Percentiles rank a stretch among this genome's conserved stretches.
phyloP scores from a whole-genome alignment of 208 protist species.

The Leishmania lainsoni region DNA sequence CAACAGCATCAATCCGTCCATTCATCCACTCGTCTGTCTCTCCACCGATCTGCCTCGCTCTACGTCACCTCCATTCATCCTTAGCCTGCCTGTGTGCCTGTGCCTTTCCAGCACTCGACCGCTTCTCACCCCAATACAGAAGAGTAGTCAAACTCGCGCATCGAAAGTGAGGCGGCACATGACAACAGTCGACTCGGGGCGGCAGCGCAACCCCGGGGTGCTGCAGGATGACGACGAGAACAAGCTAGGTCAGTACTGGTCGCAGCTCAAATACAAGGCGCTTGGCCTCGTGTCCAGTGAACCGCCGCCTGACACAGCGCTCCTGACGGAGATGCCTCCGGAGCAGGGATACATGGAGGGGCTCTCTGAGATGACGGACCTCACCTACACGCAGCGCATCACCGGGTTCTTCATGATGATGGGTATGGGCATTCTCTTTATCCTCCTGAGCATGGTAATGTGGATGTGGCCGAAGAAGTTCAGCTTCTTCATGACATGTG shows the following conservation, averaged over 20 bases:
- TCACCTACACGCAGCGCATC: conserved; percentile 86
- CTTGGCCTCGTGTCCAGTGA: conserved; percentile 56
- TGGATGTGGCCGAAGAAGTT: conserved; percentile 84
- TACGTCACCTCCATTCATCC: neutral
- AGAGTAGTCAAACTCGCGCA: neutral
- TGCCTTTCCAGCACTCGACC: neutral
- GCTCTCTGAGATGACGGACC: conserved; percentile 65
- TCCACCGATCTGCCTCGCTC: neutral
- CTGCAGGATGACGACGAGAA: conserved; percentile 16
- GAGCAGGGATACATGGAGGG: conserved; percentile 54
- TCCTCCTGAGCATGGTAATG: conserved; percentile 65
- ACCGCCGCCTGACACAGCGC: conserved; percentile 47
- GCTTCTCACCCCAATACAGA: neutral
- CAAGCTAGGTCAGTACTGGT: conserved; percentile 49
- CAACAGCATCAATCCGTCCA: neutral
- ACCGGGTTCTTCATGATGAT: conserved; percentile 81
- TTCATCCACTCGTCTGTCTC: neutral
- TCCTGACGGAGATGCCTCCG: conserved; percentile 52
- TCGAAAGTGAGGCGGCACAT: conserved; percentile 19
- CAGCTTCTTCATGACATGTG: conserved; percentile 90
- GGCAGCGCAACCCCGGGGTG: conserved; percentile 27
- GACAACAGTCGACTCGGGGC: conserved; percentile 16
- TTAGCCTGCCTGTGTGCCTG: neutral
- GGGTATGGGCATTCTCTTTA: conserved; percentile 85
- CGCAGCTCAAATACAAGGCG: conserved; percentile 50